Evolutionary conservation across 495 filamentous ascomycete genomes (phyloP).

Genomic region (Trichocladium antarcticum): DNA sequence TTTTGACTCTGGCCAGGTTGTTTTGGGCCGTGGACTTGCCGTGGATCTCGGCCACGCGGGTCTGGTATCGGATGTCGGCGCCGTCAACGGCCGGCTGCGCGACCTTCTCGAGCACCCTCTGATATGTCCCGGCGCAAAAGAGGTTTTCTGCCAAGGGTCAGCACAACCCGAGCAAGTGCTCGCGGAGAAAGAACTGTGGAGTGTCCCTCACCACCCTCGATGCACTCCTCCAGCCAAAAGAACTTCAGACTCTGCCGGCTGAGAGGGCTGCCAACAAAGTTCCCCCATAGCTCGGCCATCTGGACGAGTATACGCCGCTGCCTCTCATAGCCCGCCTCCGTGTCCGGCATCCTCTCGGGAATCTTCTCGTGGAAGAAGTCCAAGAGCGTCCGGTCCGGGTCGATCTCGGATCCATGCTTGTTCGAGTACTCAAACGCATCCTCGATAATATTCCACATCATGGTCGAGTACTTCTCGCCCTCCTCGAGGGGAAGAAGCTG

Average conservation of each 20-base stretch:
- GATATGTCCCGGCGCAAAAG: conserved; percentile 80
- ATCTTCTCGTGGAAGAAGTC: conserved; percentile 67
- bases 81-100: conserved; percentile 50
- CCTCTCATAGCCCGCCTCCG: conserved; percentile 28
- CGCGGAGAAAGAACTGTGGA: no score
- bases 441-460: conserved; percentile 70
- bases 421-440: conserved; percentile 75
- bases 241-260: conserved; percentile 76
- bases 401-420: conserved; percentile 51
- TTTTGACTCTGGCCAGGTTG: conserved; percentile 43
- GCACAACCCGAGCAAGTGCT: neutral
- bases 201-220: conserved; percentile 89
- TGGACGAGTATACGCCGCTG: conserved; percentile 49
- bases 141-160: conserved; percentile 54
- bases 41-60: conserved; percentile 30
- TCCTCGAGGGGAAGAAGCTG: conserved; percentile 41
- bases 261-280: conserved; percentile 72
- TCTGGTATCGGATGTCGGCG: conserved; percentile 50
- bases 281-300: conserved; percentile 69
- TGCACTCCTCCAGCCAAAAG: conserved; percentile 89
- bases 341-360: conserved; percentile 40
- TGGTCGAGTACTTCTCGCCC: conserved; percentile 43
- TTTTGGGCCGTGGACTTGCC: conserved; percentile 36
- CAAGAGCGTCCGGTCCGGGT: conserved; percentile 53
- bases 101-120: conserved; percentile 58